A percentile compares a stretch with the other conserved stretches of the same genome.
Conservation (phyloP, 1,139 yeast species). For the Geotrichum europaeum region DNA sequence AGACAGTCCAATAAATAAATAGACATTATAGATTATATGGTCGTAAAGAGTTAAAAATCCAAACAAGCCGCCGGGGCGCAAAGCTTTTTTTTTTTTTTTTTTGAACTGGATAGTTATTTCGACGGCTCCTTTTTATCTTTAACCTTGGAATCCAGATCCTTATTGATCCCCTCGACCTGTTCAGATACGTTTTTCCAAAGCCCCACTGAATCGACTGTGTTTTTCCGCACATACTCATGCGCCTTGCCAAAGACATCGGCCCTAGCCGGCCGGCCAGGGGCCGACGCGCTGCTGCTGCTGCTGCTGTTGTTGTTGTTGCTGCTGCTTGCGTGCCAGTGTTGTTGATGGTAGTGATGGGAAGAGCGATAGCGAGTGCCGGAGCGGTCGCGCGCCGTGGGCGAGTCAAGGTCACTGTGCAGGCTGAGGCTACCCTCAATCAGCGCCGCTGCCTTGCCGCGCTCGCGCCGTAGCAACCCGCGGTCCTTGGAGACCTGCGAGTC, state of each 20-base stretch:
- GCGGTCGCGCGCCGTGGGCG: slow-evolving; percentile 3
- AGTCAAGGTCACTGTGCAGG: slow-evolving; percentile 20
- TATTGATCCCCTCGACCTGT: slow-evolving; percentile 10
- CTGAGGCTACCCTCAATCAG: slow-evolving; percentile 29
- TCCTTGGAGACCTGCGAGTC: slow-evolving; percentile 28
- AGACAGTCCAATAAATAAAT: not conserved
- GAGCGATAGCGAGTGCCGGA: not conserved
- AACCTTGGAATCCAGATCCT: not conserved
- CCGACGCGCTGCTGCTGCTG: not conserved
- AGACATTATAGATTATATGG: too few relatives aligned
- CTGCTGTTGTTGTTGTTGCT: slow-evolving; percentile 11
- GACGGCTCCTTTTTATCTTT: not conserved
- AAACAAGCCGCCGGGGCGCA: too few relatives aligned
- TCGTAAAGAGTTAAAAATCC: too few relatives aligned
- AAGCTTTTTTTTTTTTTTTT: not conserved
- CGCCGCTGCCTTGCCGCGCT: slow-evolving; percentile 31
- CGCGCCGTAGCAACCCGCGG: slow-evolving; percentile 26
- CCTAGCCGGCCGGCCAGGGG: slow-evolving; percentile 4
- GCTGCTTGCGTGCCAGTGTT: not conserved
- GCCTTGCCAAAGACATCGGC: slow-evolving; percentile 22
- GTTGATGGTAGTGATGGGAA: not conserved
- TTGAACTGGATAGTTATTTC: not conserved
- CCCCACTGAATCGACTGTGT: slow-evolving; percentile 19
- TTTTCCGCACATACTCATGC: slow-evolving; percentile 19
- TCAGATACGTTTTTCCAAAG: slow-evolving; percentile 20